Evolutionary conservation across 345 rosid genomes (phyloP), one percentile per base, ranked within the genome.

Genomic region (Hibiscus mutabilis): DNA sequence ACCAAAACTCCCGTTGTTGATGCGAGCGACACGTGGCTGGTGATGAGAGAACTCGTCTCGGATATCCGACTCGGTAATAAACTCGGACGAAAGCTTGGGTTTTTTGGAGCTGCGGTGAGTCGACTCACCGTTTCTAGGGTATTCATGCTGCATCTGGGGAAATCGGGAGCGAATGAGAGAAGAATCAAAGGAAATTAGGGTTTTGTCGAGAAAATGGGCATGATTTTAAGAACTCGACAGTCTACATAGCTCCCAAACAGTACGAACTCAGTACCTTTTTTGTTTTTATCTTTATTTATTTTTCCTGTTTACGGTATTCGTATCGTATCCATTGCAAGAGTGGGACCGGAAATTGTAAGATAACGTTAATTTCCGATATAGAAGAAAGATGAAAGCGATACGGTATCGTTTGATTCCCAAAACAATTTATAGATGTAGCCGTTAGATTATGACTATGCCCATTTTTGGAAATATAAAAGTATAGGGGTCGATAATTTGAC

Each of bases 1-100:
- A 3, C 96, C 96, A 77, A 84, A 90, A 82, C 96, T 90, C 21
- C 93, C 96, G 83, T 88, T 90, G 78, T 90, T 90, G 79, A 90
- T 83, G 53, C 91, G 75, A 19, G 91, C 88, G 7, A 88, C 60
- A 46, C 80, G 84, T 14, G 78, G 73, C 5, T 77, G 79, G 81
- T 88, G 96, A 84, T 90, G 96, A 33, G 96, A 79, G 86, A 90
- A 90, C 78, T 91, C 90, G 18, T 80, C 79, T 18, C 37, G 76
- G 76, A 88, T 87, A 74, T 86, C 88, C 4, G 79, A 13, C 8
- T 79, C 89, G 55, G 87, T 66, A 46, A 86, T 73, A 29, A 74
- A n/a, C 22, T 37, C 47, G 47, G 75, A 21, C 0, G 57, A 2
- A 12, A 80, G 49, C 42, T 86, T 88, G 24, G 86, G 83, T 60